A percentile compares a stretch with the other conserved stretches of the same genome.
Conservation (phyloP, 345 rosid genomes). For the Laguncularia racemosa region DNA sequence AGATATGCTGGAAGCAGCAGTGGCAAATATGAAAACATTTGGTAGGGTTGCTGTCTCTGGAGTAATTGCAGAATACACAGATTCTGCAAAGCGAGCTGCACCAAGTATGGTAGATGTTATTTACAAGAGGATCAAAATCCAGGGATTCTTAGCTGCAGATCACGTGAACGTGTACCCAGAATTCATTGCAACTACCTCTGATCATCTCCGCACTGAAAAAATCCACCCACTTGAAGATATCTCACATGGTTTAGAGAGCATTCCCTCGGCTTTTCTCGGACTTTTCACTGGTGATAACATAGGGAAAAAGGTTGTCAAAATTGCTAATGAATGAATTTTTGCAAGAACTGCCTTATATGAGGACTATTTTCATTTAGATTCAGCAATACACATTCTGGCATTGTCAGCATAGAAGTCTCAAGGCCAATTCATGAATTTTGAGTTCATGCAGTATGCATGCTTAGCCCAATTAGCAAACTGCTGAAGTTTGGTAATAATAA, state of each 20-base stretch:
- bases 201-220: slow-evolving; percentile 21
- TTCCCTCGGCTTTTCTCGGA: slow-evolving; percentile 37
- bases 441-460: too few species aligned
- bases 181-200: slow-evolving; percentile 31
- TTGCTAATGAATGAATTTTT: slow-evolving; percentile 13
- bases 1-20: slow-evolving; percentile 46
- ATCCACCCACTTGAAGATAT: slow-evolving; percentile 36
- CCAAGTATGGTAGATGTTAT: slow-evolving; percentile 35
- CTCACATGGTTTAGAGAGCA: slow-evolving; percentile 35
- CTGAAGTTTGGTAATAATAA: too few species aligned
- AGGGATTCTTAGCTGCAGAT: slow-evolving; percentile 38
- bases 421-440: too few species aligned
- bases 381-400: too few species aligned
- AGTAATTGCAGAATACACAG: slow-evolving; percentile 38
- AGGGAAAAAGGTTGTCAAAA: slow-evolving; percentile 32
- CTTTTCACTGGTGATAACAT: slow-evolving; percentile 30
- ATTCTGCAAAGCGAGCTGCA: slow-evolving; percentile 19
- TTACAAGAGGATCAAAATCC: slow-evolving; percentile 44
- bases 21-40: slow-evolving; percentile 34
- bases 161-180: slow-evolving; percentile 18
- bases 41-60: slow-evolving; percentile 54
- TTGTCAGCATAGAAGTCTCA: too few species aligned
- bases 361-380: too few species aligned
- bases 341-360: too few species aligned
- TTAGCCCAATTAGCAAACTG: too few species aligned